Base-by-base conservation (phyloP, 495 filamentous ascomycete species). In the Penicillium macrosclerotiorum region DNA sequence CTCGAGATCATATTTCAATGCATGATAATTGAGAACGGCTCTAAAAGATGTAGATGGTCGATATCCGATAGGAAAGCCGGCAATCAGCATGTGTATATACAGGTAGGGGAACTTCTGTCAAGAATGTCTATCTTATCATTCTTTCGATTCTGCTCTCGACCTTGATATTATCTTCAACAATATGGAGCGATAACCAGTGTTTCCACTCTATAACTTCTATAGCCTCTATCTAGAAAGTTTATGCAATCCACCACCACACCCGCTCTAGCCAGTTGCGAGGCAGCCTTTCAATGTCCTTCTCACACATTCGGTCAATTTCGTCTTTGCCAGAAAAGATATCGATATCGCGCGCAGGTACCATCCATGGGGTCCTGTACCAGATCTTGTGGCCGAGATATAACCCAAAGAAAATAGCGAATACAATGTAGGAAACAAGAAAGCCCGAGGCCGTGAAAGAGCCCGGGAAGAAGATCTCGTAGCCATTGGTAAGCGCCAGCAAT, bases 351-450 rank as follows among this genome's bases (percentile, higher is more conserved):
- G 49, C 53, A 34, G 76, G 93, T 0, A 77, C 81, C 33, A 76
- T 68, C 26, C 71, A 75, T 23, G 71, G 68, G 4, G 67, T 66
- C 30, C 55, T 57, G 27, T 61, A 64, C 37, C 64, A 57, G 8
- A 69, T 52, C 25, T 63, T 59, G 37, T 65, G 64, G 11, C 55
- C 55, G 2, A 74, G 77, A 54, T 73, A 75, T 6, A 84, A 87
- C 52, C 83, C 90, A 30, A 85, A 76, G 11, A 89, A 94, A 59
- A 90, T 90, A 78, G 75, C 76, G 37, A 67, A 58, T 0, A 55
- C 63, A 37, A 68, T 62, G 25, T 68, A 70, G 3, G 64, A 63
- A 2, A 60, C 55, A 2, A 67, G 38, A 86, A 95, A 75, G 59
- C 82, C 45, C 2, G 60, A 50, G 0, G 58, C 60, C 0, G 57